Conservation (phyloP, 2,329 filamentous ascomycete species). For the Colletotrichum australisinense region DNA sequence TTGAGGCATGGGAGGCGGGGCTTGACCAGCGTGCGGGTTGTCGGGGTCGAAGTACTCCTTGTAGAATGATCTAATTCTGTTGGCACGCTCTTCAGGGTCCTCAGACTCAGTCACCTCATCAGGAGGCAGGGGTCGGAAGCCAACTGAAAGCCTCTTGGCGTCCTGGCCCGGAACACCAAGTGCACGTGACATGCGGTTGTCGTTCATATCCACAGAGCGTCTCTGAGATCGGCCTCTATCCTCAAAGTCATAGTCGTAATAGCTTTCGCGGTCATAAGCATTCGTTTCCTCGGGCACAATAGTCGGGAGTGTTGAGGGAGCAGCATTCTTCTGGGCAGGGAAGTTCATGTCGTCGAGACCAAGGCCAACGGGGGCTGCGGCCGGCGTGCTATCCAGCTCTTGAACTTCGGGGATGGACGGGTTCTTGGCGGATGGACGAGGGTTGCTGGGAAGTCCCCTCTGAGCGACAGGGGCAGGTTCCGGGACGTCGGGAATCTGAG, state of each 20-base stretch:
- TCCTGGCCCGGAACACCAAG: constrained; percentile 67
- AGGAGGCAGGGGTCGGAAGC: constrained; percentile 87
- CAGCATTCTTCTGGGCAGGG: constrained; percentile 47
- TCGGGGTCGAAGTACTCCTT: constrained; percentile 97
- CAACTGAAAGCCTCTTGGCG: constrained; percentile 72
- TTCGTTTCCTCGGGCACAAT: constrained; percentile 36
- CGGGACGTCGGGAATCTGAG: constrained; percentile 48
- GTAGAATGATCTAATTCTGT: constrained; percentile 98
- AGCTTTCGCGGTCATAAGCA: constrained; percentile 39
- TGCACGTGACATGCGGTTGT: constrained; percentile 44
- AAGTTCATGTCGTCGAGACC: constrained; percentile 35
- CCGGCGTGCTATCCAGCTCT: constrained; percentile 26
- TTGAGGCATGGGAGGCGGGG: constrained; percentile 19
- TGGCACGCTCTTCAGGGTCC: constrained; percentile 93
- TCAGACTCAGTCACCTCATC: constrained; percentile 83
- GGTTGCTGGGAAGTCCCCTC: constrained; percentile 37
- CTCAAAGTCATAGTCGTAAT: constrained; percentile 42
- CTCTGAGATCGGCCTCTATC: constrained; percentile 51
- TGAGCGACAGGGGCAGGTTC: constrained; percentile 50
- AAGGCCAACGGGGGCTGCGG: constrained; percentile 32
- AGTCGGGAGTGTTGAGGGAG: constrained; percentile 46
- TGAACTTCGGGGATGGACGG: constrained; percentile 17
- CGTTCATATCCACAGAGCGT: constrained; percentile 39
- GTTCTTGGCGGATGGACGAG: constrained; percentile 30
- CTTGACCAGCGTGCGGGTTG: constrained; percentile 55